A percentile compares a stretch with the other conserved stretches of the same genome.
phyloP scores from a whole-genome alignment of 1,139 yeast genomes.

The Spencermartinsiella ligniputridi region DNA sequence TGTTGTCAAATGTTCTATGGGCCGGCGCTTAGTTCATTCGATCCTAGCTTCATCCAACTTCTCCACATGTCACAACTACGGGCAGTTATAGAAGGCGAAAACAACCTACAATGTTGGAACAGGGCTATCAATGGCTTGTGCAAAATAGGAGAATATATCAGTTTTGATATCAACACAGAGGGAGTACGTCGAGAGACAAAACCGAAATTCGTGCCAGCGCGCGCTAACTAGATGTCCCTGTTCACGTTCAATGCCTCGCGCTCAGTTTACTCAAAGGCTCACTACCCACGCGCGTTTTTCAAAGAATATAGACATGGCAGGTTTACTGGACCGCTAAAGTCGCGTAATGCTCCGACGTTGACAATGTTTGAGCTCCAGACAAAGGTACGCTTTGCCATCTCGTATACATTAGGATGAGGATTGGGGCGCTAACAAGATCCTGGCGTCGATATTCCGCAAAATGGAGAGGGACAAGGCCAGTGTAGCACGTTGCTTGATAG shows the following conservation, averaged over 20 bases:
- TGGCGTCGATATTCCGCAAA: constrained; percentile 19
- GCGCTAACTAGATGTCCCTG: constrained; percentile 11
- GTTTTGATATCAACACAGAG: constrained; percentile 15
- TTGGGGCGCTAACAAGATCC: background rate
- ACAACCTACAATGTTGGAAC: constrained; percentile 18
- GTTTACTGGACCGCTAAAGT: background rate
- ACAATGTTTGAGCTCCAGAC: constrained; percentile 21
- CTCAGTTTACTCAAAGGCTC: constrained; percentile 15
- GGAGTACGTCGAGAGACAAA: constrained; percentile 10
- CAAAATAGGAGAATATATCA: constrained; percentile 18
- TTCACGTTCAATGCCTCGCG: constrained; percentile 18
- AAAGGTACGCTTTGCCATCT: constrained; percentile 10
- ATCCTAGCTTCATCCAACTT: too few species aligned
- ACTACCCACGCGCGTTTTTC: constrained; percentile 15
- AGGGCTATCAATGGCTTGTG: constrained; percentile 14
- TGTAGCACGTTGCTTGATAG: constrained; percentile 14
- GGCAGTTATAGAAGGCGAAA: constrained; percentile 17
- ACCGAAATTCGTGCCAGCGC: background rate
- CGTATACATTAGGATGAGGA: background rate
- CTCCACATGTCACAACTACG: too few species aligned
- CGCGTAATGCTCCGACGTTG: constrained; percentile 4
- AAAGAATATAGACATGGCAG: constrained; percentile 12
- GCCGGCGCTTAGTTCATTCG: too few species aligned
- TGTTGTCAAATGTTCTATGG: background rate
- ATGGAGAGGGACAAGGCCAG: constrained; percentile 19